Percentiles rank a stretch among this genome's conserved stretches.
Conservation (phyloP, 805 yeast species). For the Brettanomyces naardenensis region DNA sequence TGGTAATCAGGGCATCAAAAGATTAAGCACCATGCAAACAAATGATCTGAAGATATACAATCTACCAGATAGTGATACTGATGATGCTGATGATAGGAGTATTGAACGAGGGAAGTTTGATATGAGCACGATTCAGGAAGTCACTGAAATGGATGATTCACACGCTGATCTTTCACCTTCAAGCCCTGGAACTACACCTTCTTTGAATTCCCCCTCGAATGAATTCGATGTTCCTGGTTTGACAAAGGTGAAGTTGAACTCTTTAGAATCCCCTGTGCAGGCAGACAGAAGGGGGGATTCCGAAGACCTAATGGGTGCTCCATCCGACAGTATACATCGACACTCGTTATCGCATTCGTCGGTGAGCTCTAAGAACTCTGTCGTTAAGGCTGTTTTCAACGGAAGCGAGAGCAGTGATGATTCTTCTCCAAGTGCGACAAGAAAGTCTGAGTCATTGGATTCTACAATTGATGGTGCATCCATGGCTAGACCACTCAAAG, state of each 20-base stretch:
- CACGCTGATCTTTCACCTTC: conserved; percentile 13
- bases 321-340: neutral
- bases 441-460: neutral
- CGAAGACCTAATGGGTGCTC: neutral
- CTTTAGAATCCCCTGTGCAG: conserved; percentile 7
- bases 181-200: neutral
- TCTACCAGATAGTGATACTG: conserved; percentile 3
- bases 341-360: conserved; percentile 1
- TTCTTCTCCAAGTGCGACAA: neutral
- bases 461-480: neutral
- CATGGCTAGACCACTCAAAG: neutral
- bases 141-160: conserved; percentile 15
- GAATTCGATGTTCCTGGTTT: conserved; percentile 8
- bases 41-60: conserved; percentile 25
- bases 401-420: neutral
- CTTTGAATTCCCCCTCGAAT: conserved; percentile 1
- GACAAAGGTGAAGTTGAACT: conserved; percentile 15
- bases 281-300: neutral
- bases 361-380: neutral
- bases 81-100: neutral
- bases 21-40: conserved; percentile 24
- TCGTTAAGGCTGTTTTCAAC: neutral
- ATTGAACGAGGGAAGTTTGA: conserved; percentile 9
- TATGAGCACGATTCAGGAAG: conserved; percentile 29
- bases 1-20: conserved; percentile 3